phyloP scores from a whole-genome alignment of 1,284 basidiomycete species.

The Ustilago nuda region DNA sequence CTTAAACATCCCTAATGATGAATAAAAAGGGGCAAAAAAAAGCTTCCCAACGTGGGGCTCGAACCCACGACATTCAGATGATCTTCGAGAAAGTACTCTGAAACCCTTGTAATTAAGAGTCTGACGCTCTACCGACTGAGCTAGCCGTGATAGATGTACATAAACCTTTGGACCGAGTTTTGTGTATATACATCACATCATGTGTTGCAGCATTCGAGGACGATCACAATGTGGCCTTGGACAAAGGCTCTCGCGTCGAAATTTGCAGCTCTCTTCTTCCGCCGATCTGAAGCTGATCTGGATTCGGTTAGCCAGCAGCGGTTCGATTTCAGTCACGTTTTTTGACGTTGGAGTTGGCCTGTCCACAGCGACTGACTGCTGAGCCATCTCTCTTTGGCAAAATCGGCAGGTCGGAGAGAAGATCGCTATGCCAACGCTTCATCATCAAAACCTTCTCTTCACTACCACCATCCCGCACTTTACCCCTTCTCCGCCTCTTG shows the following conservation, averaged over 20 bases:
- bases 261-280: background rate
- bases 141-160: conserved; percentile 63
- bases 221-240: conserved; percentile 15
- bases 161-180: rapidly evolving
- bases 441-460: background rate
- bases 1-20: too few species aligned
- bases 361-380: conserved; percentile 7
- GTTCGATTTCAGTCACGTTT: conserved; percentile 2
- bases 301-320: too few species aligned
- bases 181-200: conserved; percentile 1
- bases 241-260: background rate
- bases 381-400: background rate
- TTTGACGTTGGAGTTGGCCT: conserved; percentile 11
- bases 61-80: conserved; percentile 68
- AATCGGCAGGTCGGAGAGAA: background rate
- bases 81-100: conserved; percentile 30
- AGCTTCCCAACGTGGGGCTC: conserved; percentile 68
- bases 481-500: background rate
- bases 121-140: conserved; percentile 70
- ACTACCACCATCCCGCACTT: background rate
- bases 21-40: conserved; percentile 1
- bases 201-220: background rate
- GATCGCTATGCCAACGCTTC: background rate
- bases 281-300: conserved; percentile 1
- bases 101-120: conserved; percentile 64